Conservation (phyloP, 192 early-diverging fungal genomes). For the Podila verticillata region DNA sequence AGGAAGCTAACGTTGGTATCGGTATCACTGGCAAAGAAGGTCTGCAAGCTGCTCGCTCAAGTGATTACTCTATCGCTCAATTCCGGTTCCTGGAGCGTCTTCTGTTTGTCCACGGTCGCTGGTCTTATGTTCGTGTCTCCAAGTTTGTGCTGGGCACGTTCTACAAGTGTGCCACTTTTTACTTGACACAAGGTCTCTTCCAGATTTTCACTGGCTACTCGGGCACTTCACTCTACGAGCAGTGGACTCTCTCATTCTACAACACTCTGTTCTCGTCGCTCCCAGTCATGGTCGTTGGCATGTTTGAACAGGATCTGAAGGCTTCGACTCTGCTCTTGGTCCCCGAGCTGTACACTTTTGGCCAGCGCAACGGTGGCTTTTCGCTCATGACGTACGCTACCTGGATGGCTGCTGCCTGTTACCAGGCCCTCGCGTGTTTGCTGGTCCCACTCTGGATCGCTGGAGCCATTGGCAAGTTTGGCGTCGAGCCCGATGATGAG, state of each 20-base stretch:
- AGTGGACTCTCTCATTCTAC: conserved; percentile 83
- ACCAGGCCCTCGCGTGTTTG: conserved; percentile 61
- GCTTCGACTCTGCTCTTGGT: conserved; percentile 67
- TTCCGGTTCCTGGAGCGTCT: conserved; percentile 86
- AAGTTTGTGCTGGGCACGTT: conserved; percentile 87
- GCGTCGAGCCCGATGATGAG: conserved; percentile 55
- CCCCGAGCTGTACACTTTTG: conserved; percentile 78
- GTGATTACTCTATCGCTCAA: conserved; percentile 93
- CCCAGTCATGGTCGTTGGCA: conserved; percentile 80
- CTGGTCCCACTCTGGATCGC: conserved; percentile 63
- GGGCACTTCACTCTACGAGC: conserved; percentile 78
- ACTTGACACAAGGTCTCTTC: conserved; percentile 77
- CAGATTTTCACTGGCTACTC: conserved; percentile 81
- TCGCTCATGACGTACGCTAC: conserved; percentile 60
- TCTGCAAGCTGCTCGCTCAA: conserved; percentile 83
- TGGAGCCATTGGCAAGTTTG: conserved; percentile 48
- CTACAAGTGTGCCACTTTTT: conserved; percentile 89
- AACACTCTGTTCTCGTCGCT: conserved; percentile 86
- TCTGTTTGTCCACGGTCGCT: conserved; percentile 88
- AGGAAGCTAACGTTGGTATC: conserved; percentile 92
- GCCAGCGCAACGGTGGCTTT: conserved; percentile 64
- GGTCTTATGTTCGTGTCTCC: conserved; percentile 86
- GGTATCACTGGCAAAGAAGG: conserved; percentile 93
- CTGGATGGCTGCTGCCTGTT: conserved; percentile 66
- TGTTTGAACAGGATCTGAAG: conserved; percentile 87